Percentiles rank a stretch among this genome's conserved stretches.
phyloP scores from a whole-genome alignment of 2,329 filamentous ascomycete species.

The Celoporthe dispersa region DNA sequence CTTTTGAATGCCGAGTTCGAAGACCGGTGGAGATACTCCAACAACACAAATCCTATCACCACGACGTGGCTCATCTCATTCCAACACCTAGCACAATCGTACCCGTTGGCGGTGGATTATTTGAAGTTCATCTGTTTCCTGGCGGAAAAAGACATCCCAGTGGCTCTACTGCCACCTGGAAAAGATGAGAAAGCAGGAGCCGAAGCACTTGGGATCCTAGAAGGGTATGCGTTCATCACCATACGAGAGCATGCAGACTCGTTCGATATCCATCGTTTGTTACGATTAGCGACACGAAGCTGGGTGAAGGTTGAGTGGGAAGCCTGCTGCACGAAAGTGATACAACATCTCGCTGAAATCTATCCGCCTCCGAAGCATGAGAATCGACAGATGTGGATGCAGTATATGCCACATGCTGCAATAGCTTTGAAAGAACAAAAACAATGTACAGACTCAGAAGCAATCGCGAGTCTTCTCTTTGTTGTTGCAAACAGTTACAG shows the following conservation, averaged over 20 bases:
- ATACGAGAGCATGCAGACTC: neutral
- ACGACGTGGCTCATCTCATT: conserved; percentile 44
- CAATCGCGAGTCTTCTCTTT: neutral
- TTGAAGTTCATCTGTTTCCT: conserved; percentile 39
- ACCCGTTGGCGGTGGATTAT: conserved; percentile 36
- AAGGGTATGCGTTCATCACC: neutral
- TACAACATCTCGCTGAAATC: neutral
- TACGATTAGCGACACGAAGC: neutral
- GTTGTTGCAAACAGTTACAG: conserved; percentile 14
- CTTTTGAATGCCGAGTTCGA: conserved; percentile 40
- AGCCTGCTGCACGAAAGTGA: neutral
- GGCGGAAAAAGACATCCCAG: conserved; percentile 38
- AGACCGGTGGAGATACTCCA: conserved; percentile 36
- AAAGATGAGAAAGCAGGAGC: neutral
- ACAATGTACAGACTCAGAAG: neutral
- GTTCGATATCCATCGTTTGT: neutral
- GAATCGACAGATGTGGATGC: neutral
- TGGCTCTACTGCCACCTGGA: conserved; percentile 31
- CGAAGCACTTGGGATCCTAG: neutral
- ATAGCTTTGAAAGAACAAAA: neutral
- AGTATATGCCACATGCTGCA: neutral
- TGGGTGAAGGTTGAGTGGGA: neutral
- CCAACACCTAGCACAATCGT: conserved; percentile 35
- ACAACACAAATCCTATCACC: conserved; percentile 36
- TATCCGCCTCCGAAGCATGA: neutral